Conservation (phyloP, 768 basidiomycete genomes). For the Tephrocybe sp. region DNA sequence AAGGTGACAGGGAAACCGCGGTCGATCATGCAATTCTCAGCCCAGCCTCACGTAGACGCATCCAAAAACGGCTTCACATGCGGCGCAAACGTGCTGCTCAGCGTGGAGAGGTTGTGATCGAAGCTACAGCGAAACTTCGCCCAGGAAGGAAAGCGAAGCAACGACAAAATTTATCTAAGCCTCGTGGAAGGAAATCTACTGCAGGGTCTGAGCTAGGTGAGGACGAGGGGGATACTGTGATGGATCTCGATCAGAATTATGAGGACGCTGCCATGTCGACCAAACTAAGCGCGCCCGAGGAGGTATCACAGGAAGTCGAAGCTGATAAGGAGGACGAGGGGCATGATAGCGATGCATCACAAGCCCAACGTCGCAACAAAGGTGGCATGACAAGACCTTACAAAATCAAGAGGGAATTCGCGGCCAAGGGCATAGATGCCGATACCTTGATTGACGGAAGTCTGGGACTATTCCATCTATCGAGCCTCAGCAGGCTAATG, state of each 20-base stretch:
- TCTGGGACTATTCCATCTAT: conserved; percentile 49
- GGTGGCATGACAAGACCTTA: conserved; percentile 45
- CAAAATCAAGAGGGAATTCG: conserved; percentile 40
- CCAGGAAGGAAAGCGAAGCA: conserved; percentile 32
- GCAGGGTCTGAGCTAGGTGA: conserved; percentile 13
- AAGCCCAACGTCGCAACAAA: conserved; percentile 9
- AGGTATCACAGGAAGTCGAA: not conserved
- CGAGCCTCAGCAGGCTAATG: conserved; percentile 35
- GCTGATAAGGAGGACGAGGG: not conserved
- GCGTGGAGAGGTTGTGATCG: conserved; percentile 31
- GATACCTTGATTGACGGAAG: conserved; percentile 38
- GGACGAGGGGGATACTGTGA: conserved; percentile 4
- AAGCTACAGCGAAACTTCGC: conserved; percentile 30
- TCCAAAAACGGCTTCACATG: conserved; percentile 69
- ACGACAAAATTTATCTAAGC: conserved; percentile 20
- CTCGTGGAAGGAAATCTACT: conserved; percentile 5
- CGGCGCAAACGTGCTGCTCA: conserved; percentile 60
- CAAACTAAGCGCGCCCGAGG: not conserved
- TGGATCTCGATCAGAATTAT: conserved; percentile 11
- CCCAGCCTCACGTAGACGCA: conserved; percentile 50
- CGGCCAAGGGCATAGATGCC: conserved; percentile 42
- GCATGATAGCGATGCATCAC: conserved; percentile 1
- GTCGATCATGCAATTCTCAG: conserved; percentile 31
- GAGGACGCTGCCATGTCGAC: not conserved
- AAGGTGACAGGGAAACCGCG: conserved; percentile 2